phyloP scores from a whole-genome alignment of 768 basidiomycete species.

The Hericium alpestre region DNA sequence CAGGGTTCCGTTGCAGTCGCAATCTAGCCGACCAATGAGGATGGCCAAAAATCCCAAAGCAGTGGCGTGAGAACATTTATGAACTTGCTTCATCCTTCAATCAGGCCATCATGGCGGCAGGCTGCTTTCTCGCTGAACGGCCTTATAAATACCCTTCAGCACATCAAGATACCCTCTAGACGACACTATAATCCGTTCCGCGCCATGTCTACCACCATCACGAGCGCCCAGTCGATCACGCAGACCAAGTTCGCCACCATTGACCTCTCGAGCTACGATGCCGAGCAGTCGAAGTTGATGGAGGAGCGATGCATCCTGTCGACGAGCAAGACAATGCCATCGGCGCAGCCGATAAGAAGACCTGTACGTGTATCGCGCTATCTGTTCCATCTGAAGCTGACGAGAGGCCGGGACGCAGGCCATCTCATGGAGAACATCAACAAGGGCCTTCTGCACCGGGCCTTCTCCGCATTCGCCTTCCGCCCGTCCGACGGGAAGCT shows the following conservation, averaged over 20 bases:
- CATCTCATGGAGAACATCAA: conserved; percentile 97
- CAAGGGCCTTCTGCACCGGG: conserved; percentile 89
- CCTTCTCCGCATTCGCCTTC: conserved; percentile 97
- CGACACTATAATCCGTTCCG: conserved; percentile 1
- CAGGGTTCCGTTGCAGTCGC: not conserved
- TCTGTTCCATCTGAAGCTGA: not conserved
- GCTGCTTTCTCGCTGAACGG: conserved; percentile 22
- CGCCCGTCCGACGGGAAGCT: conserved; percentile 88
- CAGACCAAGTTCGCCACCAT: conserved; percentile 44
- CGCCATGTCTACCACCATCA: conserved; percentile 33
- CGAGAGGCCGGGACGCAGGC: conserved; percentile 34
- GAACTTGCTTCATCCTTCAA: not conserved
- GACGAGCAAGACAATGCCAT: conserved; percentile 79
- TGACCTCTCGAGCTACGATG: conserved; percentile 78
- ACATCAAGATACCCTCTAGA: conserved; percentile 3
- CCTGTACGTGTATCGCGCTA: conserved; percentile 45
- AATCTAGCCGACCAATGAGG: not conserved
- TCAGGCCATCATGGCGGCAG: conserved; percentile 1
- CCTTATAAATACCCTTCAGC: conserved; percentile 7
- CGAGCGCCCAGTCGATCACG: not conserved
- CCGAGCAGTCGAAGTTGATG: conserved; percentile 91
- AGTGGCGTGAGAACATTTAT: conserved; percentile 6
- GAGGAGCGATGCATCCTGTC: conserved; percentile 91
- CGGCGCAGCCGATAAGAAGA: conserved; percentile 91
- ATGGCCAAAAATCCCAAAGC: not conserved